A percentile compares a stretch with the other conserved stretches of the same genome.
Conservation (phyloP, 257 asterid genomes). For the Forsythia suspensa region DNA sequence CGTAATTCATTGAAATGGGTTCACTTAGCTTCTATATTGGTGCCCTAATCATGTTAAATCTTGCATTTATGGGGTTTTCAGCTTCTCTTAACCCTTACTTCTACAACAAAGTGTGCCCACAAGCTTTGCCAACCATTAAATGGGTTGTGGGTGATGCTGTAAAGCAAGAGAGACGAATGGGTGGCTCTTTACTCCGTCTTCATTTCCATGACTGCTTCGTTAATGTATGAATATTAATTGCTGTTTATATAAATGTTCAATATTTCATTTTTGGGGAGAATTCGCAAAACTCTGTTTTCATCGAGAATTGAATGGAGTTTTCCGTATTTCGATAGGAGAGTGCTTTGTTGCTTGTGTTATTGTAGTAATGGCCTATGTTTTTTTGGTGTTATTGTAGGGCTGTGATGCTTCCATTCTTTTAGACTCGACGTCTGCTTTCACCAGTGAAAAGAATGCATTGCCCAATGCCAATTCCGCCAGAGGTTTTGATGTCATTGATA, state of each 20-base stretch:
- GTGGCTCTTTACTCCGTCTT: constrained; percentile 40
- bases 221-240: constrained; percentile 18
- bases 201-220: constrained; percentile 52
- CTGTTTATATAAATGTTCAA: too few relatives aligned
- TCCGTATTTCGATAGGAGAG: too few relatives aligned
- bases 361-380: too few relatives aligned
- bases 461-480: constrained; percentile 46
- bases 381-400: not conserved
- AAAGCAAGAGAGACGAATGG: constrained; percentile 40
- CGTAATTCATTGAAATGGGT: not conserved
- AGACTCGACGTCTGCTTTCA: too few relatives aligned
- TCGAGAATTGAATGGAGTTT: too few relatives aligned
- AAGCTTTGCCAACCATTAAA: constrained; percentile 42
- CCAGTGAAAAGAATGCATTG: constrained; percentile 13
- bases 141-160: constrained; percentile 40
- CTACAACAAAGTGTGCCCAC: constrained; percentile 31
- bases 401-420: too few relatives aligned
- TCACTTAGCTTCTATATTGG: not conserved
- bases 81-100: constrained; percentile 13
- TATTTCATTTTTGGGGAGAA: too few relatives aligned
- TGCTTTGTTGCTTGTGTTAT: too few relatives aligned
- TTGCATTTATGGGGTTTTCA: not conserved
- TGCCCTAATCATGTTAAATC: constrained; percentile 2
- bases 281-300: too few relatives aligned
- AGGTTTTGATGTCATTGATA: constrained; percentile 59